A percentile compares a stretch with the other conserved stretches of the same genome.
phyloP scores from a whole-genome alignment of 2,329 filamentous ascomycete species.

The Exophiala sp. region DNA sequence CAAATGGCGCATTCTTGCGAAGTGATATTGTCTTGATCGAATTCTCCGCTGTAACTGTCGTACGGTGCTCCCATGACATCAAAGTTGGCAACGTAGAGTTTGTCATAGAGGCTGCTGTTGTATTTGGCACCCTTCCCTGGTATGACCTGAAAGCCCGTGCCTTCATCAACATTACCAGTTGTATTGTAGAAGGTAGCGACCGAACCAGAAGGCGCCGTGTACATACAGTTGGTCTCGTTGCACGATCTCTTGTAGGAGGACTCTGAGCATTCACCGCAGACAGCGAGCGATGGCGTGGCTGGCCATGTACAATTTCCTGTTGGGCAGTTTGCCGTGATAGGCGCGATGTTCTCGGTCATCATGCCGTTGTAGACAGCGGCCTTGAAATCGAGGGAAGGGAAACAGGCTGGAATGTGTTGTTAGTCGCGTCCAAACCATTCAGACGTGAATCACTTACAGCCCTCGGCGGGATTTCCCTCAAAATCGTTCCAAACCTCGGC shows the following conservation, averaged over 20 bases:
- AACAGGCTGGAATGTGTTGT: not conserved
- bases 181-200: not conserved
- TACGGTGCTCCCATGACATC: conserved; percentile 9
- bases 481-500: not conserved
- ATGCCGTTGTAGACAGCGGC: conserved; percentile 3
- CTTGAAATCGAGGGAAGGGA: not conserved
- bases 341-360: not conserved
- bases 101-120: not conserved
- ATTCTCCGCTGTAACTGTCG: not conserved
- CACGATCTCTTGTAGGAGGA: not conserved
- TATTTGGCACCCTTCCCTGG: not conserved
- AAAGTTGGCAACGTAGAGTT: conserved; percentile 13
- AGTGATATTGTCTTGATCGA: not conserved
- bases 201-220: not conserved
- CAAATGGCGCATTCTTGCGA: conserved; percentile 9
- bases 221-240: not conserved
- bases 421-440: no score
- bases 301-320: conserved; percentile 18
- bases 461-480: not conserved
- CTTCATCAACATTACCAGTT: not conserved
- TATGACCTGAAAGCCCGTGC: not conserved
- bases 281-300: conserved; percentile 10
- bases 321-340: not conserved
- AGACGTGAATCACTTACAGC: not conserved
- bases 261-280: conserved; percentile 9